Conservation (phyloP, 108 stramenopile genomes). For the Nannochloropsis oceanica region DNA sequence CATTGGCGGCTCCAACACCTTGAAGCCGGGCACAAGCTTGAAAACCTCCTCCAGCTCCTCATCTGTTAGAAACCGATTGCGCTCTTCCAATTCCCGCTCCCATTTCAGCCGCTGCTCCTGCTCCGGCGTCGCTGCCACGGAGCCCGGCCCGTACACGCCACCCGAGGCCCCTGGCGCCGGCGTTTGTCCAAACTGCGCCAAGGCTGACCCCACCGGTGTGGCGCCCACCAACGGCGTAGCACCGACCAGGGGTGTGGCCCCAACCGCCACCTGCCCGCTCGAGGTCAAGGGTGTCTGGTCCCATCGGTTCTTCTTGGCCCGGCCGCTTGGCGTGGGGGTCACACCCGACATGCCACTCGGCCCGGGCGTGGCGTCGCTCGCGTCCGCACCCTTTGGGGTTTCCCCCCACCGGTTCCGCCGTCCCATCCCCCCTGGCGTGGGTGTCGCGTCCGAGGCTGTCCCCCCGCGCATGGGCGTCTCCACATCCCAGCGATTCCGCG, state of each 20-base stretch:
- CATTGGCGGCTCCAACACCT: constrained; percentile 66
- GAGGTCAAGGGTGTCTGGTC: constrained; percentile 6
- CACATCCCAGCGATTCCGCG: not conserved
- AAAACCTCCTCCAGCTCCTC: constrained; percentile 87
- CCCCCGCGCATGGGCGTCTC: not conserved
- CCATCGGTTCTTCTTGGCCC: not conserved
- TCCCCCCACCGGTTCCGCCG: constrained; percentile 14
- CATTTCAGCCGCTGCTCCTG: constrained; percentile 59
- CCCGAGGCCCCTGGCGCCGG: constrained; percentile 40
- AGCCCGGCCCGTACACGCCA: constrained; percentile 1
- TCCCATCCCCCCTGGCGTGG: not conserved
- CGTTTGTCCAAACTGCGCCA: constrained; percentile 13
- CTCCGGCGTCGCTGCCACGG: constrained; percentile 42
- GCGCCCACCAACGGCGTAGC: constrained; percentile 19
- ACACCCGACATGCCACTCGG: not conserved
- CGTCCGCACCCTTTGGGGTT: not conserved
- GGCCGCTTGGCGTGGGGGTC: not conserved
- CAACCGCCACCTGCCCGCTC: constrained; percentile 10
- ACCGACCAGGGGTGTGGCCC: constrained; percentile 20
- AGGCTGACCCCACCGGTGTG: constrained; percentile 11
- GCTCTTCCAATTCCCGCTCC: constrained; percentile 83
- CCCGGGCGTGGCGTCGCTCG: constrained; percentile 1
- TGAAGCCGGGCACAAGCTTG: constrained; percentile 46
- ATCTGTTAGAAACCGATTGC: constrained; percentile 88
- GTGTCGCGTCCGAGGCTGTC: not conserved